These are phyloP conservation scores for Immersiella caudata DNA, from an alignment of 495 filamentous ascomycete genomes.

Conservation along the genomic window DNA sequence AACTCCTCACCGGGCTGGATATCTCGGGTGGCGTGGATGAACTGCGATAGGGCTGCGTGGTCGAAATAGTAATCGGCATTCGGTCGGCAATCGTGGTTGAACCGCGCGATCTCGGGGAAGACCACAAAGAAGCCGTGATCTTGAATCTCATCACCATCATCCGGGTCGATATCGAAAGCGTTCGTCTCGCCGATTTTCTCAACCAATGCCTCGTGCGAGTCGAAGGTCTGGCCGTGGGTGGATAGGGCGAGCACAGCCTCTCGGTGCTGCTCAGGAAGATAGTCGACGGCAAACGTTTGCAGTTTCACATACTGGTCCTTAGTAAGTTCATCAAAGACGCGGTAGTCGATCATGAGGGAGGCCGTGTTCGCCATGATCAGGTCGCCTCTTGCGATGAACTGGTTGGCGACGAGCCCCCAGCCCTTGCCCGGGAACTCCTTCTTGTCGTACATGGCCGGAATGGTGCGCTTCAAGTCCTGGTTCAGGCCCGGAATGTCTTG, in stretches of 20 bases:
- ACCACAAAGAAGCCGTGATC: slow-evolving; percentile 35
- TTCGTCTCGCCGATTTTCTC: slow-evolving; percentile 38
- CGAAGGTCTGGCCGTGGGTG: slow-evolving; percentile 27
- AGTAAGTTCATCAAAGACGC: slow-evolving; percentile 34
- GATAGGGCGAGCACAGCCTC: slow-evolving; percentile 34
- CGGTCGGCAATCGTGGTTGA: slow-evolving; percentile 51
- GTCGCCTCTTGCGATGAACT: slow-evolving; percentile 35
- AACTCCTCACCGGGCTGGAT: slow-evolving; percentile 43
- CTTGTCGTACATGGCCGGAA: slow-evolving; percentile 31
- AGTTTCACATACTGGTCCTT: slow-evolving; percentile 29
- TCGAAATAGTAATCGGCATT: slow-evolving; percentile 50
- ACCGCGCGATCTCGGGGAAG: slow-evolving; percentile 42
- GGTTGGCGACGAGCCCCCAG: slow-evolving; percentile 37
- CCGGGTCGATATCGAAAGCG: slow-evolving; percentile 40
- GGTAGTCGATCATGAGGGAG: slow-evolving; percentile 42
- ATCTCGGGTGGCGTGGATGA: slow-evolving; percentile 41
- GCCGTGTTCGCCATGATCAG: slow-evolving; percentile 41
- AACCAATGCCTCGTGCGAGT: slow-evolving; percentile 19
- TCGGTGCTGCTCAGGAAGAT: slow-evolving; percentile 32
- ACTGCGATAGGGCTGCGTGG: slow-evolving; percentile 38
- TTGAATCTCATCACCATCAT: slow-evolving; percentile 26
- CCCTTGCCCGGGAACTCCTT: slow-evolving; percentile 41
- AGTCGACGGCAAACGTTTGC: slow-evolving; percentile 30
- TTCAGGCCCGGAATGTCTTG: slow-evolving; percentile 28
- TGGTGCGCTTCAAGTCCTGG: slow-evolving; percentile 27